Evolutionary conservation across 805 yeast genomes (phyloP).

Genomic region (Yamadazyma ubonensis): DNA sequence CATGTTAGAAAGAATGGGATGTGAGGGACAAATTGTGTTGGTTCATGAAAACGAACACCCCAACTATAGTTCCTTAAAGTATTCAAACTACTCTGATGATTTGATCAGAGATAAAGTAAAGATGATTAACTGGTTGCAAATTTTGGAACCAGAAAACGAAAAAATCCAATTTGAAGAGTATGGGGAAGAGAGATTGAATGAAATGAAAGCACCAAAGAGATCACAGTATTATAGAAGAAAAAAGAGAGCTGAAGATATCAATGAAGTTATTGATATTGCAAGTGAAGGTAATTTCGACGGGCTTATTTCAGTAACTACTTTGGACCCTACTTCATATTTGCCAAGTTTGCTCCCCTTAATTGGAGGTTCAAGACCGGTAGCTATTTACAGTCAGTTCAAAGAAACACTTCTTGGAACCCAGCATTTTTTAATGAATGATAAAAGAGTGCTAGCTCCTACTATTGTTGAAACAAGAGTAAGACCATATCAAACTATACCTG

Average conservation of each 20-base stretch:
- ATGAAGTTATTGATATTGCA: slow-evolving; percentile 50
- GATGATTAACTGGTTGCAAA: slow-evolving; percentile 74
- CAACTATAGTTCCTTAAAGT: slow-evolving; percentile 67
- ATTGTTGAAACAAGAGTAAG: slow-evolving; percentile 80
- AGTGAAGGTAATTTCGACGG: slow-evolving; percentile 66
- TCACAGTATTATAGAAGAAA: slow-evolving; percentile 67
- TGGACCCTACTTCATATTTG: slow-evolving; percentile 65
- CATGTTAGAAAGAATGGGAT: slow-evolving; percentile 87
- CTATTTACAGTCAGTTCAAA: slow-evolving; percentile 76
- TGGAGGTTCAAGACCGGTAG: slow-evolving; percentile 86
- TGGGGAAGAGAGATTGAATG: slow-evolving; percentile 51
- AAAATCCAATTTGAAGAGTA: slow-evolving; percentile 46
- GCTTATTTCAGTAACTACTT: slow-evolving; percentile 67
- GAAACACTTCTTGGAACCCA: slow-evolving; percentile 76
- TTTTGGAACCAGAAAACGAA: slow-evolving; percentile 71
- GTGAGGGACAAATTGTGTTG: slow-evolving; percentile 64
- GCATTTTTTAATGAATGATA: slow-evolving; percentile 62
- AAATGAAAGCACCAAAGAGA: slow-evolving; percentile 57
- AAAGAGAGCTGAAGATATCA: slow-evolving; percentile 53
- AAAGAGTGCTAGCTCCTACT: slow-evolving; percentile 76
- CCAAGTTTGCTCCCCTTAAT: slow-evolving; percentile 60
- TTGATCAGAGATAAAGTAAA: slow-evolving; percentile 55
- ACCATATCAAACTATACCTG: slow-evolving; percentile 88
- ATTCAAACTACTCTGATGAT: slow-evolving; percentile 61
- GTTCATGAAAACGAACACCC: slow-evolving; percentile 94